phyloP scores from a whole-genome alignment of 495 filamentous ascomycete species.

The Neurospora sp. region DNA sequence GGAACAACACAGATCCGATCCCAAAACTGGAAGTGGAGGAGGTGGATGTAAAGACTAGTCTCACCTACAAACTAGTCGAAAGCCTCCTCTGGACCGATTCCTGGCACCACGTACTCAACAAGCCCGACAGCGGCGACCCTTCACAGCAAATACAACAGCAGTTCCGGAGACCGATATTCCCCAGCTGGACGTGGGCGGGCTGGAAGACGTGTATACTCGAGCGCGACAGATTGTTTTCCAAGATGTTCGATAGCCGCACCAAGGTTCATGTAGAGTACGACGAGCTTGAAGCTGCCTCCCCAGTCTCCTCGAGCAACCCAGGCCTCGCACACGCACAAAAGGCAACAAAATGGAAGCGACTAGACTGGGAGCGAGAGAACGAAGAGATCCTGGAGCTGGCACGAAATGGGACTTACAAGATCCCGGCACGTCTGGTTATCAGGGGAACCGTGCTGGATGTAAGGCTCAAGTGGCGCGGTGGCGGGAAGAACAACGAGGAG shows the following conservation, averaged over 20 bases:
- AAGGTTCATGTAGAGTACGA: background rate
- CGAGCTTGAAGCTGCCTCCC: background rate
- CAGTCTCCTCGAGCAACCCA: background rate
- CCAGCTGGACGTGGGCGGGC: slow-evolving; percentile 5
- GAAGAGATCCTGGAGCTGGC: background rate
- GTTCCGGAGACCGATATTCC: background rate
- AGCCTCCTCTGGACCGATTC: background rate
- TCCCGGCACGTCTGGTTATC: background rate
- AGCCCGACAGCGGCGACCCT: no score
- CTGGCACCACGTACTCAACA: background rate
- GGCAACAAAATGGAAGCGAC: background rate
- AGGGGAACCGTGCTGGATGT: background rate
- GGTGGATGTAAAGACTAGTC: background rate
- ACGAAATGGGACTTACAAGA: background rate
- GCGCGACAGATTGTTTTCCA: background rate
- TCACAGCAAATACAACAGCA: background rate
- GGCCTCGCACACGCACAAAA: background rate
- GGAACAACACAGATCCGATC: background rate
- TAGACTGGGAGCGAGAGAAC: background rate
- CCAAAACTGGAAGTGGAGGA: background rate
- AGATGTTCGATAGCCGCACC: background rate
- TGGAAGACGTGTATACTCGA: background rate
- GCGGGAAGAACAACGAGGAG: background rate
- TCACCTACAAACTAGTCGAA: background rate
- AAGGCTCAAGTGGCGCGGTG: background rate